Evolutionary conservation across 2,329 filamentous ascomycete genomes (phyloP), one percentile per base, ranked within the genome.

Genomic region (Ascochyta lentis): DNA sequence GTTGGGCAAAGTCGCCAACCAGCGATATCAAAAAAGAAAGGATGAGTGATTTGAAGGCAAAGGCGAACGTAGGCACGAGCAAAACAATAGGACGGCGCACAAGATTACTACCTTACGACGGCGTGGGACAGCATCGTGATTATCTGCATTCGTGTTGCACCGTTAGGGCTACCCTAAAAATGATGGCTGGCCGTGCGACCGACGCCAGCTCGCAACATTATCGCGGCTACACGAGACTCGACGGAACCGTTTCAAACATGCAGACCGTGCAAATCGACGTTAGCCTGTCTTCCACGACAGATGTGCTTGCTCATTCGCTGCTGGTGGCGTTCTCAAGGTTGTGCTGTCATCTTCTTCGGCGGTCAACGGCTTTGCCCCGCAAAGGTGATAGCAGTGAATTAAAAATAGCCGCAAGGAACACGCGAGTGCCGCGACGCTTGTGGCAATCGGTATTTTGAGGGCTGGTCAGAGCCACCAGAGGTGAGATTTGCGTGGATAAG

Each of bases 271-370:
- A 61, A 54, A 51, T 58, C 57, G 46, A 49, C 59, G 44, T 63
- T 68, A 65, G 63, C 55, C 38, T 37, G 47, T 58, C 49, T 63
- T 53, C 58, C 66, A 68, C 67, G 42, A 58, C 58, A 59, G 60
- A 56, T 59, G 60, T 60, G 60, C 48, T 59, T 56, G 53, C 58
- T 66, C 59, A 70, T 65, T 67, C 62, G 65, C 58, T 54, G 54
- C 52, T 40, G 35, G 35, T 42, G 49, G 58, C 58, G 57, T 63
- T 58, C 55, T 58, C 49, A 53, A 52, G 64, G 52, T 58, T 58
- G 44, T 55, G 57, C 44, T 49, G 43, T 56, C 55, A 57, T 58
- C 46, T 40, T 56, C 45, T 41, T 46, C 47, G 45, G 34, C 41
- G 40, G 23, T 31, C 26, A 26, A 13, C 34, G 26, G 29, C 31